Evolutionary conservation across 441 rosid genomes (phyloP).

Genomic region (Eutrema salsugineum): DNA sequence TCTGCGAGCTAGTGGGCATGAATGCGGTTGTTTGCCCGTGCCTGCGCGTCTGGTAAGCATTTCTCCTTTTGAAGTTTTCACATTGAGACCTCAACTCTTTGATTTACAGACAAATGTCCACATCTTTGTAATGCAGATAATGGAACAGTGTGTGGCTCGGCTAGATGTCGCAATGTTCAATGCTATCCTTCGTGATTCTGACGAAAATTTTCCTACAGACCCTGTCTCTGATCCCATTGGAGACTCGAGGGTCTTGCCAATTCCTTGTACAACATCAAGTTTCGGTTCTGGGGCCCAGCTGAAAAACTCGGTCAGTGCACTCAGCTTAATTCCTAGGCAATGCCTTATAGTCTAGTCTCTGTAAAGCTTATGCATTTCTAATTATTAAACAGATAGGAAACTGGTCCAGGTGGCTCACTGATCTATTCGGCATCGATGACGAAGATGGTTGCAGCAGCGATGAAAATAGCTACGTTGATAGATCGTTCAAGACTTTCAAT

Average conservation of each 20-base stretch:
- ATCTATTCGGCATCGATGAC: slow-evolving; percentile 79
- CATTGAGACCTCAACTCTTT: background rate
- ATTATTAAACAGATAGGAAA: slow-evolving; percentile 69
- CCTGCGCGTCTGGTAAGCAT: slow-evolving; percentile 78
- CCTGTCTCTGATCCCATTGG: slow-evolving; percentile 97
- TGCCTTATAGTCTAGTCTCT: background rate
- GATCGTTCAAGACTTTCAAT: slow-evolving; percentile 68
- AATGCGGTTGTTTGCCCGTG: slow-evolving; percentile 83
- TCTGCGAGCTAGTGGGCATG: slow-evolving; percentile 86
- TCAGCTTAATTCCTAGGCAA: slow-evolving; percentile 1
- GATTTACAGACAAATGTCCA: background rate
- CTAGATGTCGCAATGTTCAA: slow-evolving; percentile 97
- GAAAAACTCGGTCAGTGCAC: slow-evolving; percentile 72
- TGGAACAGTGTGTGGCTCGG: slow-evolving; percentile 94
- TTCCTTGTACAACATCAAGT: slow-evolving; percentile 77
- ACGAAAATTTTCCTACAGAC: slow-evolving; percentile 88
- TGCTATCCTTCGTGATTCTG: slow-evolving; percentile 93
- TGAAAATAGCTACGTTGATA: slow-evolving; percentile 38
- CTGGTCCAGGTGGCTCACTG: slow-evolving; percentile 97
- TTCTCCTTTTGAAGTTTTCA: background rate
- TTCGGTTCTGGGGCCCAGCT: slow-evolving; percentile 96
- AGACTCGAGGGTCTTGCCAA: slow-evolving; percentile 79
- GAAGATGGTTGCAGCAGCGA: slow-evolving; percentile 44
- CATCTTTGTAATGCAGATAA: slow-evolving; percentile 47
- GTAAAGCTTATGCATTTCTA: slow-evolving; percentile 5